Evolutionary conservation across 1,284 basidiomycete genomes (phyloP), one percentile per base, ranked within the genome.

Genomic region (Coriolopsis trogii): DNA sequence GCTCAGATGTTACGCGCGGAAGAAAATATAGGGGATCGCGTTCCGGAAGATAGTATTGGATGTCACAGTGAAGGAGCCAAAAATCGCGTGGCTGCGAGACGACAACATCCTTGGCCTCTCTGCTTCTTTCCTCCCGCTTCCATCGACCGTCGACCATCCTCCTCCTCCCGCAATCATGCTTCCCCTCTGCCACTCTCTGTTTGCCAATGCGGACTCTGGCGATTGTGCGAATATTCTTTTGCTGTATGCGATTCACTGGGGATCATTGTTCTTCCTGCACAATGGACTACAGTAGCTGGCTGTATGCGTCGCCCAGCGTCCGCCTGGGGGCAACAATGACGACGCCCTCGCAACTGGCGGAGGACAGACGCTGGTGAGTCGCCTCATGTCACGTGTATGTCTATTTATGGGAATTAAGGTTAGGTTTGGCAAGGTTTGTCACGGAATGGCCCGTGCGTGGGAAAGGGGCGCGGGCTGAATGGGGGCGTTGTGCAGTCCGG

Each of bases 381-480:
- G 30, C 44, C 55, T 49, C 36, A 41, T 48, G 56, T 63, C 65
- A 67, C 65, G 65, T 66, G 65, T 20, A 26, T 33, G 33, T 39
- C 45, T 47, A 51, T 49, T 58, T 55, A 52, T 38, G 50, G 24
- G 25, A 55, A 58, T 58, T 59, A 63, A 61, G 60, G 63, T 63
- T 63, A 62, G 58, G 60, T 63, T 67, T 61, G 55, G 38, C 38
- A 42, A 36, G 41, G 51, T 52, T 52, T 53, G 47, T 61, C 59
- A 55, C 58, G 55, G 55, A 63, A 62, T 63, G 67, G 67, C 61
- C 66, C 56, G 65, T 68, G 67, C 64, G 65, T 64, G 64, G 55
- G 60, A 63, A 57, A 33, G 36, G 36, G 53, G 44, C 50, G 53
- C 45, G 47, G 51, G 50, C 58, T 61, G 51, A 54, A 56, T 55